Evolutionary conservation across 768 basidiomycete species (phyloP), one percentile per base, ranked within the genome.

Genomic region (Kwoniella sp.): DNA sequence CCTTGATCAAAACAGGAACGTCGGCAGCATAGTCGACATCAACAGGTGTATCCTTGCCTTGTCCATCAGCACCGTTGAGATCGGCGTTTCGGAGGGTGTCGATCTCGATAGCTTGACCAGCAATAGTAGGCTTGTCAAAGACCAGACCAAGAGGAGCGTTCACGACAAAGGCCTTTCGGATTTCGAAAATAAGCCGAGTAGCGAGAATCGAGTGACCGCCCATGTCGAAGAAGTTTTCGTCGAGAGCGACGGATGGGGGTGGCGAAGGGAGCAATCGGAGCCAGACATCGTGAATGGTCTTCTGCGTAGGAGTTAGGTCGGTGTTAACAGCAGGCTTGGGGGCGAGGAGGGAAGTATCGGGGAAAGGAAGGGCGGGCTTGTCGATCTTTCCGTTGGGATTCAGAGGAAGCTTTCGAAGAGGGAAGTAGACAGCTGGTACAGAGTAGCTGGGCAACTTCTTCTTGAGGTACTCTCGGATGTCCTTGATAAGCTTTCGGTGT

Each of bases 311-410:
- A 19, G 83, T 87, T 33, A 85, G 81, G 24, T 80, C 80, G 47
- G 82, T 82, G 7, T 78, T 72, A 8, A 77, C 73, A 17, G 64
- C 77, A 0, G 85, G 80, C 46, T 83, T 80, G n/a, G 76, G 81
- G 0, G 80, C 76, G 33, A 79, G 77, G 64, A 90, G 87, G 3
- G 88, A 90, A 0, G 96, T 98, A 80, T 99, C 96, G 7, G 96
- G 96, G 88, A 98, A 99, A 12, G 96, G 96, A 50, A 99, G 86
- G 0, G 91, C 90, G 0, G 96, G 95, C 77, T 98, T 99, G 83
- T 99, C 96, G 78, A 99, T 89, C 82, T 99, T 99, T 66, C 96
- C 96, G 78, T 98, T 99, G 7, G 96, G 96, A 73, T 97, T 99
- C 55, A 99, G 85, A 21, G 96, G 96, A 90, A 99, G 95, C 59